Base-by-base conservation (phyloP, 805 yeast genomes). In the Tetrapisispora taiwanensis region DNA sequence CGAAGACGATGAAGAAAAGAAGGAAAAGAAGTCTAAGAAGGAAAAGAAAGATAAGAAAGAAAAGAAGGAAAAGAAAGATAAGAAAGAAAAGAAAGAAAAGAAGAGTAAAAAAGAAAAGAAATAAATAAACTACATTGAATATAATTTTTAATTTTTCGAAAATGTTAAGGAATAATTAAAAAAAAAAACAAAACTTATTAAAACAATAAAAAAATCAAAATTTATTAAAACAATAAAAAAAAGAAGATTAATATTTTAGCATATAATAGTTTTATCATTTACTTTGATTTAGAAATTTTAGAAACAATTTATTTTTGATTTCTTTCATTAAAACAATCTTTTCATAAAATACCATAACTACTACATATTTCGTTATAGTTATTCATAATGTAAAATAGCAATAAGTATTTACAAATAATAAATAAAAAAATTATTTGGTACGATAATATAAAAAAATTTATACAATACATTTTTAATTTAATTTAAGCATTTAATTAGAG, bases 41-140 rank as follows among this genome's bases (percentile, higher is more conserved):
- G 42, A 39, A 24, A 39, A 31, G 36, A 31, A 39, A 13, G 36
- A 39, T 4, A 39, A 39, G 37, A 39, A 39, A 26, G 36, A 39
- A 26, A 39, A 39, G 30, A 24, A 31, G 13, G 36, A 39, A 7
- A 39, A 39, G 18, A 32, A 39, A 39, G 35, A 39, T 9, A 39
- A 39, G 36, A 39, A 39, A 26, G 42, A 39, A 10, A 39, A 39
- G 32, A 39, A 39, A 19, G 42, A 39, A 4, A 39, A 39, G 26
- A 39, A 39, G 14, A 26, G 22, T 8, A 38, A 38, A 28, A 38
- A 38, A n/a, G 42, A 39, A 32, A 39, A 39, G 32, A 39, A 39
- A 26, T 39, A 39, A 39, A n/a, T 20, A 14, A 5, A 15, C 34
- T 3, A 9, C 17, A 24, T 24, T 24, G 22, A 4, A 22, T 13